Percentiles rank a stretch among this genome's conserved stretches.
phyloP scores from a whole-genome alignment of 192 early-diverging fungal genomes.

The Dimargaris xerosporica region DNA sequence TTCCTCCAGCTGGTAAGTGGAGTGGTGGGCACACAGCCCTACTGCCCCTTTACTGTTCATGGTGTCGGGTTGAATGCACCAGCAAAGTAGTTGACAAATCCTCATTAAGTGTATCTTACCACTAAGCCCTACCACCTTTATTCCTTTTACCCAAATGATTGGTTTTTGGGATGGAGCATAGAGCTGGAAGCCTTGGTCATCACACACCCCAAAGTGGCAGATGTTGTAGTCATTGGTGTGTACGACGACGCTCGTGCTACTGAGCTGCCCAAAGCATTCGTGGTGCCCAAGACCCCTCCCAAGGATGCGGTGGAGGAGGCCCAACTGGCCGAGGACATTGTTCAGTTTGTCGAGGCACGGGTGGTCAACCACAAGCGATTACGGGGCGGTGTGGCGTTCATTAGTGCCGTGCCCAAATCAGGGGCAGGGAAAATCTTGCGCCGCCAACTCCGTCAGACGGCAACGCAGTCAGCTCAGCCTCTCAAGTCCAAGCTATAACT shows the following conservation, averaged over 20 bases:
- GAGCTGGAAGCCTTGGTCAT: slow-evolving; percentile 69
- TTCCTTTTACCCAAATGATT: too few species aligned
- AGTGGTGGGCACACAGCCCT: too few species aligned
- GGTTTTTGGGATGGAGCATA: too few species aligned
- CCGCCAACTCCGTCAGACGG: slow-evolving; percentile 34
- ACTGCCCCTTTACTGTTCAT: too few species aligned
- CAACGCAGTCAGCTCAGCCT: not conserved
- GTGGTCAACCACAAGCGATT: slow-evolving; percentile 63
- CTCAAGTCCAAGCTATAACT: not conserved
- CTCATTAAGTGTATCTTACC: too few species aligned
- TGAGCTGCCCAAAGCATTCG: slow-evolving; percentile 65
- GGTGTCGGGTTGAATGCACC: too few species aligned
- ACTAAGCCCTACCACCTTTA: too few species aligned
- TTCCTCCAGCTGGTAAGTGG: slow-evolving; percentile 75
- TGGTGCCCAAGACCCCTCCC: slow-evolving; percentile 34
- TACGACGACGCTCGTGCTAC: slow-evolving; percentile 46
- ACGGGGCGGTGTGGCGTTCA: slow-evolving; percentile 57
- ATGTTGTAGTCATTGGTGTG: slow-evolving; percentile 51
- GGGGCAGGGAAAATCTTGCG: slow-evolving; percentile 76
- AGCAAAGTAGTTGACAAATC: too few species aligned
- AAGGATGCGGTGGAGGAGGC: slow-evolving; percentile 23
- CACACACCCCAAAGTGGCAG: slow-evolving; percentile 48
- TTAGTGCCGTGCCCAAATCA: slow-evolving; percentile 58
- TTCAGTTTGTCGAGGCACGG: slow-evolving; percentile 37
- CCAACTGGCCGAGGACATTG: slow-evolving; percentile 28